Percentiles rank a stretch among this genome's conserved stretches.
phyloP scores from a whole-genome alignment of 257 asterid species.

The Misopates orontium region DNA sequence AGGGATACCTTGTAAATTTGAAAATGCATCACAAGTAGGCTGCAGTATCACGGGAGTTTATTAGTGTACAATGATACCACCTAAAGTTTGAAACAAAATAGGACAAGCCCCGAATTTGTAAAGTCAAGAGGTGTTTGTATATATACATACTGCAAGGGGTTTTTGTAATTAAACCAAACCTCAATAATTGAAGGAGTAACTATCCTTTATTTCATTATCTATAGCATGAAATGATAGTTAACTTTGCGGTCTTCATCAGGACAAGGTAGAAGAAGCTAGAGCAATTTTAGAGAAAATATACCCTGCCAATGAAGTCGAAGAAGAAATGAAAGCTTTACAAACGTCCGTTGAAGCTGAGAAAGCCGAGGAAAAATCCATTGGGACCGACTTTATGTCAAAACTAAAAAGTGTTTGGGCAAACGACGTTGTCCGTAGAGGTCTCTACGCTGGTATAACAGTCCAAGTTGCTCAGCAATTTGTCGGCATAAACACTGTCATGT shows the following conservation, averaged over 20 bases:
- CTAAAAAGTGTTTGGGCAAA: constrained; percentile 50
- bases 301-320: constrained; percentile 67
- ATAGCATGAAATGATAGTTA: neutral
- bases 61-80: no score
- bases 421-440: constrained; percentile 66
- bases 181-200: no score
- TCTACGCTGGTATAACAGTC: constrained; percentile 72
- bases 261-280: constrained; percentile 64
- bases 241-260: constrained; percentile 33
- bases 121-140: no score
- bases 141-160: no score
- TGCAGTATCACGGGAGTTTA: no score
- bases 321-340: constrained; percentile 60
- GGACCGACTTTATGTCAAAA: constrained; percentile 33
- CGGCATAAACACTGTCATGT: constrained; percentile 88
- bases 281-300: constrained; percentile 66
- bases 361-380: constrained; percentile 42
- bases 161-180: no score
- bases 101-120: no score
- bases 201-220: no score
- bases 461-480: constrained; percentile 88
- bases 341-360: constrained; percentile 63
- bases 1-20: no score
- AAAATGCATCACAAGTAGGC: no score
- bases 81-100: no score